phyloP scores from a whole-genome alignment of 352 stramenopile species.

The Peronospora farinosa region DNA sequence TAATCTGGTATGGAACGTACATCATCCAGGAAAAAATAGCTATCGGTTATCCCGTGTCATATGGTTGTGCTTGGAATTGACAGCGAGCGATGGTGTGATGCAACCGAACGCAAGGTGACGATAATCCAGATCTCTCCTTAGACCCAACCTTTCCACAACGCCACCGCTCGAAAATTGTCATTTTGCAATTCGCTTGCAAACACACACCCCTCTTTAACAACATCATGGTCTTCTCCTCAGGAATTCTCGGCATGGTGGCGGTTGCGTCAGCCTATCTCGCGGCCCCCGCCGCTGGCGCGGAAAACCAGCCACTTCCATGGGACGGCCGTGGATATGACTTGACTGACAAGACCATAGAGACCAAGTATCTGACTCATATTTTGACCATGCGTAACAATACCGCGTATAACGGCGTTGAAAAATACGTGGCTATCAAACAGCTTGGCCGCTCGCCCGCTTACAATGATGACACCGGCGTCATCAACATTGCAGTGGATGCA shows the following conservation, averaged over 20 bases:
- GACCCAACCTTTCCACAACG: too few relatives aligned
- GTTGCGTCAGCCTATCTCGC: constrained; percentile 5
- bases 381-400: constrained; percentile 42
- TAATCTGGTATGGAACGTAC: too few relatives aligned
- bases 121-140: too few relatives aligned
- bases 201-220: neutral
- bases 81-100: too few relatives aligned
- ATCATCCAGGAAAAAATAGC: too few relatives aligned
- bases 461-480: constrained; percentile 58
- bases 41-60: too few relatives aligned
- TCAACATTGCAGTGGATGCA: constrained; percentile 21
- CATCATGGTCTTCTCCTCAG: constrained; percentile 12
- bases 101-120: too few relatives aligned
- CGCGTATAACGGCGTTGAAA: constrained; percentile 15
- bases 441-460: constrained; percentile 43
- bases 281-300: neutral
- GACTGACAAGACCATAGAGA: constrained; percentile 42
- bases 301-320: constrained; percentile 38
- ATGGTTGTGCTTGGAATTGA: too few relatives aligned
- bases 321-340: constrained; percentile 47
- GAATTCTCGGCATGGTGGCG: constrained; percentile 1
- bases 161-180: neutral
- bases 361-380: constrained; percentile 64
- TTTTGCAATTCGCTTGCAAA: neutral
- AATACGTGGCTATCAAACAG: constrained; percentile 41